phyloP scores from a whole-genome alignment of 805 yeast genomes.

The Yueomyces sinensis region DNA sequence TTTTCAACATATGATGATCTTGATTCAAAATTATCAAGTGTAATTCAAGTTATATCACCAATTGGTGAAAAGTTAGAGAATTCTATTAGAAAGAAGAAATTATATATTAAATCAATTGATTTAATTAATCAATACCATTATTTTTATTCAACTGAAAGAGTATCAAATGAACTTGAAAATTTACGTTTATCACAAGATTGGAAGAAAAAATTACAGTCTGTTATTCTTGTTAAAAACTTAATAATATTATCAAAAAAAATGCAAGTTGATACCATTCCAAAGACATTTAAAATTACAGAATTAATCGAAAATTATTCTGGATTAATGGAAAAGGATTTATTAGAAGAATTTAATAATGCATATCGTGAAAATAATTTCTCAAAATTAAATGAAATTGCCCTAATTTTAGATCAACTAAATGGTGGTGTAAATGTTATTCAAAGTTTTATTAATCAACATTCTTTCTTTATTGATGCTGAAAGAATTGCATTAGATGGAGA shows the following conservation, averaged over 20 bases:
- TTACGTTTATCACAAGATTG: slow-evolving; percentile 41
- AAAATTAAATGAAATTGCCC: slow-evolving; percentile 67
- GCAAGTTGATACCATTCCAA: slow-evolving; percentile 38
- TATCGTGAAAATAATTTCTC: slow-evolving; percentile 53
- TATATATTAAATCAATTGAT: slow-evolving; percentile 58
- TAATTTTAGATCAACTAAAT: slow-evolving; percentile 63
- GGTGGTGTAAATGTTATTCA: slow-evolving; percentile 76
- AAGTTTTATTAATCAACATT: slow-evolving; percentile 70
- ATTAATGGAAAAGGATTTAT: slow-evolving; percentile 55
- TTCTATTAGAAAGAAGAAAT: slow-evolving; percentile 59
- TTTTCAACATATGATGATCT: slow-evolving; percentile 13
- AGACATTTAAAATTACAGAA: slow-evolving; percentile 24
- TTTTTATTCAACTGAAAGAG: slow-evolving; percentile 36
- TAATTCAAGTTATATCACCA: slow-evolving; percentile 50
- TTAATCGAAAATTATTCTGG: slow-evolving; percentile 61
- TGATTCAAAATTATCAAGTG: slow-evolving; percentile 27
- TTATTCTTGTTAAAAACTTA: slow-evolving; percentile 53
- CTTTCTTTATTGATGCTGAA: slow-evolving; percentile 37
- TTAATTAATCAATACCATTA: slow-evolving; percentile 66
- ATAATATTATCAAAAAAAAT: slow-evolving; percentile 53
- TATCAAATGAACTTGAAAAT: slow-evolving; percentile 42
- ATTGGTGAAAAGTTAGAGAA: slow-evolving; percentile 54
- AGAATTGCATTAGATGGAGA: slow-evolving; percentile 19
- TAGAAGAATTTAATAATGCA: slow-evolving; percentile 62
- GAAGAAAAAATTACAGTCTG: slow-evolving; percentile 42